Conservation (phyloP, 2,329 filamentous ascomycete species). For the Apiospora kogelbergensis region DNA sequence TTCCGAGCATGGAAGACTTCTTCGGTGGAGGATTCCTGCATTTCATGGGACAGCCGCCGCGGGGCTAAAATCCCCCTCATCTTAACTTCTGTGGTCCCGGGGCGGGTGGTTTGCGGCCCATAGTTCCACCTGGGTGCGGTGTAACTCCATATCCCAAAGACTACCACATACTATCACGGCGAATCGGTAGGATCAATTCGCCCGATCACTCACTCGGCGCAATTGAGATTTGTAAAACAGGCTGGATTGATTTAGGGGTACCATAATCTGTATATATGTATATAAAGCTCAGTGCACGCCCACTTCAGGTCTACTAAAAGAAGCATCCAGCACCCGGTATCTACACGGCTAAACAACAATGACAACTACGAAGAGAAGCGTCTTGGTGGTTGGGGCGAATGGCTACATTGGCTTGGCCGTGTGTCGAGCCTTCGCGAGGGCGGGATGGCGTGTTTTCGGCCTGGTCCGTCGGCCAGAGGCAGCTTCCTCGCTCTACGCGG, state of each 20-base stretch:
- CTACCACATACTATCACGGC: not conserved
- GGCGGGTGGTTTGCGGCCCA: not conserved
- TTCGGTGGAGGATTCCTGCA: constrained; percentile 33
- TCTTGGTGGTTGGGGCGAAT: constrained; percentile 48
- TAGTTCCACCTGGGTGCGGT: not conserved
- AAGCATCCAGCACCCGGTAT: not conserved
- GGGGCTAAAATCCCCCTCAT: not conserved
- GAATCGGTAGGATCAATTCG: not conserved
- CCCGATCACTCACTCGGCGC: not conserved
- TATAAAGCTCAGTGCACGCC: not conserved
- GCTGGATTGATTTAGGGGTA: not conserved
- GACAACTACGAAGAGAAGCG: constrained; percentile 19
- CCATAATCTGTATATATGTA: not conserved
- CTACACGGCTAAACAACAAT: not conserved
- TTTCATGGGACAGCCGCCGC: constrained; percentile 24
- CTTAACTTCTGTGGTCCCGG: not conserved
- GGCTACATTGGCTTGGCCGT: constrained; percentile 49
- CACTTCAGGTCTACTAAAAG: not conserved
- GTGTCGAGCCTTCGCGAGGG: constrained; percentile 42
- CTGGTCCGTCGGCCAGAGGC: constrained; percentile 38
- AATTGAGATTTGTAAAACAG: not conserved
- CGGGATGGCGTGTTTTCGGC: constrained; percentile 45
- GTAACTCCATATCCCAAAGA: not conserved
- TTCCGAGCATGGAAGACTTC: constrained; percentile 34
- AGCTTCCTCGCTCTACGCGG: constrained; percentile 27